Base-by-base conservation (phyloP, 352 stramenopile genomes). In the Pythium scleroteichum region DNA sequence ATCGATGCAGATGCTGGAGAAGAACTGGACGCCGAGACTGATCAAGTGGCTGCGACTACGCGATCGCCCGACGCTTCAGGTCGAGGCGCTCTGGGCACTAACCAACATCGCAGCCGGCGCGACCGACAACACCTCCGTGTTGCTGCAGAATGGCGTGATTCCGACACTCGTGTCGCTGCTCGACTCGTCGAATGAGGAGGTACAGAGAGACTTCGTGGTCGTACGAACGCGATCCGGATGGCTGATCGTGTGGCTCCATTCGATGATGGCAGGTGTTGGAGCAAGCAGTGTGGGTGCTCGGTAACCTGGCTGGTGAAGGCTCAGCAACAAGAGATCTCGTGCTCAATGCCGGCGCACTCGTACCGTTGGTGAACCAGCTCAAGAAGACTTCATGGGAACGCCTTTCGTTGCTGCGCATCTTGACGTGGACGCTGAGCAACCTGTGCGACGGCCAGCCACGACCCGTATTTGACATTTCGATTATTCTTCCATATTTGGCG, bases 81-180 rank as follows among this genome's bases (percentile, higher is more conserved):
- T 97, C 22, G 96, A 98, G 73, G 91, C 95, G 53, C 72, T 99
- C 14, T 97, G 96, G 87, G 90, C 93, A 26, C 76, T 99, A 14
- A 98, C 95, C 7, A 98, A 98, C 73, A 98, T 99, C 69, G 93
- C 96, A 5, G 90, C 88, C 0, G 90, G 90, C 32, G 87, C 87
- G 4, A 96, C 88, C 39, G 91, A 97, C 62, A 95, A 98, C 70
- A 96, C 91, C 45, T 90, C 92, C 20, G 81, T 97, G 56, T 66
- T 98, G 52, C 72, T 97, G n/a, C 88, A 97, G 64, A 95, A 97
- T 62, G 87, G 91, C 19, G 86, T 96, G 44, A 93, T 98, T 53
- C 91, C 92, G 32, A 95, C 87, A 39, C 84, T 98, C 2, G 90
- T 97, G 61, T 91, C 85, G 45, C 78, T 97, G 22, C 70, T 97